phyloP scores from a whole-genome alignment of 208 protist genomes.

The Trypanosoma theileri region DNA sequence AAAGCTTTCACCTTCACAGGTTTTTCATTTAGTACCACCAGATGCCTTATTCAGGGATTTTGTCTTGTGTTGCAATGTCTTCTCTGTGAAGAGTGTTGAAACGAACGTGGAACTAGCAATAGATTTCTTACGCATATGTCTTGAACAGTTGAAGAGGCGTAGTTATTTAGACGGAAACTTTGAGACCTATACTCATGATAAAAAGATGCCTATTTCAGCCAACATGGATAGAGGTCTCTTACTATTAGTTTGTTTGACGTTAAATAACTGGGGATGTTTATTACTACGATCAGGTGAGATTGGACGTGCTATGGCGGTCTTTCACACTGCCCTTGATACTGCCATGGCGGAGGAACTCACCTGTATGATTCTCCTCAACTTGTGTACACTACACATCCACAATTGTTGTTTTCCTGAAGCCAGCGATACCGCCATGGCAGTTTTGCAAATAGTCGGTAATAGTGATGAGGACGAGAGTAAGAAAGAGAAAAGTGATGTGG shows the following conservation, averaged over 20 bases:
- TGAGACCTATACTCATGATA: background rate
- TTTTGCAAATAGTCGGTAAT: conserved; percentile 6
- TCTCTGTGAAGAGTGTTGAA: conserved; percentile 9
- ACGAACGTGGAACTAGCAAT: conserved; percentile 16
- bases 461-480: background rate
- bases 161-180: conserved; percentile 9
- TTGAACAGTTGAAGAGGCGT: conserved; percentile 26
- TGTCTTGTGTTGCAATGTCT: conserved; percentile 34
- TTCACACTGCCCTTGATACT: conserved; percentile 17
- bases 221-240: conserved; percentile 29
- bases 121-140: conserved; percentile 32
- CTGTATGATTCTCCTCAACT: conserved; percentile 26
- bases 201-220: background rate
- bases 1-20: background rate
- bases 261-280: conserved; percentile 63
- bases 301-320: conserved; percentile 9
- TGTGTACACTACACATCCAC: conserved; percentile 22
- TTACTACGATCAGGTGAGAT: conserved; percentile 24
- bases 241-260: conserved; percentile 43
- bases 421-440: conserved; percentile 14
- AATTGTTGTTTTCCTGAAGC: conserved; percentile 27
- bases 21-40: background rate
- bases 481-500: background rate
- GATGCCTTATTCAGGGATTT: conserved; percentile 34
- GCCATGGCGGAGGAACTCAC: conserved; percentile 13